A percentile compares a stretch with the other conserved stretches of the same genome.
phyloP scores from a whole-genome alignment of 1,139 yeast genomes.

The Geotrichum histeridarum region DNA sequence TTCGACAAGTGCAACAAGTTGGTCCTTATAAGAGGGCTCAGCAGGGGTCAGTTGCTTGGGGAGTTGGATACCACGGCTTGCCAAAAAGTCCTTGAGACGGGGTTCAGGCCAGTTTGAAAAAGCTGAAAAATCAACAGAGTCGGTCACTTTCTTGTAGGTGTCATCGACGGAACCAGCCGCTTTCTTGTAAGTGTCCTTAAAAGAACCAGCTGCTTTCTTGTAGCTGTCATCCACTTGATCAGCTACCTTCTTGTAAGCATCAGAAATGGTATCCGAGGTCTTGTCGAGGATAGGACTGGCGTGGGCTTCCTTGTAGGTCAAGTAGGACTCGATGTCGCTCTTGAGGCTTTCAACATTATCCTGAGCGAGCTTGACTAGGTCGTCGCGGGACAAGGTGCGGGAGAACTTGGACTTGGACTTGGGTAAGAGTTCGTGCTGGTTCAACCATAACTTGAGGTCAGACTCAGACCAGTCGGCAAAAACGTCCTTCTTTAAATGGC shows the following conservation, averaged over 20 bases:
- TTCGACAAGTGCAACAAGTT: neutral
- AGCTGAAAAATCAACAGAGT: neutral
- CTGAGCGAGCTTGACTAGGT: constrained; percentile 15
- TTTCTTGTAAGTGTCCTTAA: no score
- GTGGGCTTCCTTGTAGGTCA: constrained; percentile 6
- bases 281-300: constrained; percentile 10
- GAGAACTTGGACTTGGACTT: neutral
- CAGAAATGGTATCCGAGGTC: constrained; percentile 12
- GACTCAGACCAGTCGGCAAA: constrained; percentile 15
- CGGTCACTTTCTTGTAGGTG: no score
- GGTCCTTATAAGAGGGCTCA: neutral
- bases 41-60: neutral
- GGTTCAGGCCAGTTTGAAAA: constrained; percentile 16
- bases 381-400: neutral
- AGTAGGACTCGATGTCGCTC: constrained; percentile 10
- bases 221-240: no score
- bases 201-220: no score
- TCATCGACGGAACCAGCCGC: no score
- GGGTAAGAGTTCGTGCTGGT: constrained; percentile 9
- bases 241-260: neutral
- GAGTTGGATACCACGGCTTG: neutral
- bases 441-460: constrained; percentile 14
- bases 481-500: constrained; percentile 1
- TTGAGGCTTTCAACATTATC: constrained; percentile 3
- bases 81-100: constrained; percentile 10